Percentiles rank a stretch among this genome's conserved stretches.
Evolutionary conservation across 2,329 filamentous ascomycete genomes (phyloP).

Genomic region (Aspergillus quadrilineatus): DNA sequence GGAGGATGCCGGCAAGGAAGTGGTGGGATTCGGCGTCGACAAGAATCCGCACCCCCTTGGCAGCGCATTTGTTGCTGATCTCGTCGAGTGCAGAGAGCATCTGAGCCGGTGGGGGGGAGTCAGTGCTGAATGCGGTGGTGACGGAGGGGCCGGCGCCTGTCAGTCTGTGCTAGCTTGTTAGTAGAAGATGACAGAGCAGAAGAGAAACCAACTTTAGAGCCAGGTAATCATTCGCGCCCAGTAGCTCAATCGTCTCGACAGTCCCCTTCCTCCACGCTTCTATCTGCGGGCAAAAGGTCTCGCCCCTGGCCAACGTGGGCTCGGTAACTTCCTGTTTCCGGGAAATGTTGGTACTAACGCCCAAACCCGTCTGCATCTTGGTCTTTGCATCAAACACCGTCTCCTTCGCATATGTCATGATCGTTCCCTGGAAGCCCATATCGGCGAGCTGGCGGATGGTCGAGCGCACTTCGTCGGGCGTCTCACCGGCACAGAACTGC

Average conservation of each 20-base stretch:
- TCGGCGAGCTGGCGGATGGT: constrained; percentile 66
- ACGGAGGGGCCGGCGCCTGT: constrained; percentile 74
- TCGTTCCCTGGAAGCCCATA: constrained; percentile 79
- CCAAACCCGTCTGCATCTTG: constrained; percentile 56
- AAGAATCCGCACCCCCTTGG: constrained; percentile 69
- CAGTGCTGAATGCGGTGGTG: constrained; percentile 61
- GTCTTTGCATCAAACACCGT: constrained; percentile 60
- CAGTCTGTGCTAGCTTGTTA: constrained; percentile 48
- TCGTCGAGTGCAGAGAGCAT: constrained; percentile 70
- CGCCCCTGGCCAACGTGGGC: not conserved
- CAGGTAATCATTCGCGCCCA: constrained; percentile 58
- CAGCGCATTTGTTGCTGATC: constrained; percentile 59
- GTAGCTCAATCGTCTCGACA: constrained; percentile 63
- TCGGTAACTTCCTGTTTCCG: too few relatives aligned
- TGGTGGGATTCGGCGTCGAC: constrained; percentile 84
- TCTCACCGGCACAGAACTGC: constrained; percentile 87
- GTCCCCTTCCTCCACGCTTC: constrained; percentile 71
- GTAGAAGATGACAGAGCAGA: not conserved
- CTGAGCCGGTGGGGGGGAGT: constrained; percentile 60
- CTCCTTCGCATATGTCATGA: constrained; percentile 80
- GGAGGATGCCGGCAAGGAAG: constrained; percentile 76
- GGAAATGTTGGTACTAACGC: not conserved
- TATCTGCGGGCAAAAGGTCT: constrained; percentile 29
- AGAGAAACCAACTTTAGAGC: constrained; percentile 54
- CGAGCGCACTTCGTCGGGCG: constrained; percentile 60